Conservation (phyloP, 805 yeast species). For the Schwanniomyces pseudopolymorphus region DNA sequence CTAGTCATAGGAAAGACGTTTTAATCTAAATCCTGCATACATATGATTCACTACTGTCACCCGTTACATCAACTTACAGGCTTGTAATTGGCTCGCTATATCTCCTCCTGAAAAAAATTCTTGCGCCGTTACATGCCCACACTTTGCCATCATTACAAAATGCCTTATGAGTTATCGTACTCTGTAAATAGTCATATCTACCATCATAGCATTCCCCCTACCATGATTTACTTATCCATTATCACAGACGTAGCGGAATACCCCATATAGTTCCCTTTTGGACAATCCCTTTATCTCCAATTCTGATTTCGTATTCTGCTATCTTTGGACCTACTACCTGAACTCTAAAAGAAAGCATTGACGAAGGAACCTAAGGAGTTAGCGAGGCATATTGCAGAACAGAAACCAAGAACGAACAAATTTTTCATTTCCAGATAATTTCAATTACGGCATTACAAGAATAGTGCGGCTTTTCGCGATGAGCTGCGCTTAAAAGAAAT, state of each 20-base stretch:
- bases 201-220: background rate
- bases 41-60: background rate
- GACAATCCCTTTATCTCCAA: background rate
- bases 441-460: background rate
- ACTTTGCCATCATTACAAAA: background rate
- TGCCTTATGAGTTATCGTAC: background rate
- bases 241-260: too few relatives aligned
- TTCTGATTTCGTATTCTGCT: background rate
- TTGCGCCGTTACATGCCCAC: background rate
- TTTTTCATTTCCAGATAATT: background rate
- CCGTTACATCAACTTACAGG: background rate
- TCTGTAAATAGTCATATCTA: background rate
- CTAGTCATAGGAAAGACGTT: background rate
- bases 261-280: background rate
- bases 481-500: conserved; percentile 3
- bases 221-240: too few relatives aligned
- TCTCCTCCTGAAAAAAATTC: background rate
- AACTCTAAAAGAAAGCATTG: conserved; percentile 1
- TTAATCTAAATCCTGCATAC: background rate
- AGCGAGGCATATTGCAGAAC: background rate
- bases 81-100: background rate
- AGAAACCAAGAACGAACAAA: background rate
- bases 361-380: background rate
- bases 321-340: background rate
- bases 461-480: background rate